Evolutionary conservation across 1,284 basidiomycete species (phyloP).

Genomic region (Entoloma clypeatum): DNA sequence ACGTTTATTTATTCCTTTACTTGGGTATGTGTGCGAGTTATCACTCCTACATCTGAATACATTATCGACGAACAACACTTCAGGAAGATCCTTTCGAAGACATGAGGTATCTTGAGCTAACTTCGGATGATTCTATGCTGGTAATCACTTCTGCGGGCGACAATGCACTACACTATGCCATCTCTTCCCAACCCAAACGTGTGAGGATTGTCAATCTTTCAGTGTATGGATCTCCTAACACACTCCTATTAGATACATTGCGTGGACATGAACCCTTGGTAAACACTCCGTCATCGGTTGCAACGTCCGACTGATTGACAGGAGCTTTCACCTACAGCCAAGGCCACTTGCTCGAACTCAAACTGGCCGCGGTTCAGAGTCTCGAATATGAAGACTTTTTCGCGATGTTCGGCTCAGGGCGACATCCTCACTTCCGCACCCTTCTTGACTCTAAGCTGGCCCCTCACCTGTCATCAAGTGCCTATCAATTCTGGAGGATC

Average conservation of each 20-base stretch:
- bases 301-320: neutral
- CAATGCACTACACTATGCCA: constrained; percentile 81
- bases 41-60: neutral
- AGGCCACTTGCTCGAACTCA: constrained; percentile 78
- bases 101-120: constrained; percentile 64
- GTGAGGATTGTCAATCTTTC: constrained; percentile 29
- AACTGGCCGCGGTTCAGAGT: constrained; percentile 65
- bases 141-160: constrained; percentile 81
- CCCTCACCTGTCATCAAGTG: constrained; percentile 70
- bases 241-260: constrained; percentile 55
- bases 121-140: constrained; percentile 64
- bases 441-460: constrained; percentile 68
- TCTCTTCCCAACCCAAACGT: constrained; percentile 55
- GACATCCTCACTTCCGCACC: constrained; percentile 57
- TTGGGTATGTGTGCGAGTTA: too few species aligned
- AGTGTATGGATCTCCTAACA: neutral
- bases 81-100: constrained; percentile 78
- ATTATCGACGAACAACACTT: neutral
- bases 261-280: constrained; percentile 69
- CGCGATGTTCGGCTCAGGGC: constrained; percentile 69
- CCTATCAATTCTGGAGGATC: constrained; percentile 76
- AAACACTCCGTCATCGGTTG: constrained; percentile 8
- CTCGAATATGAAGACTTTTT: constrained; percentile 72
- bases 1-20: constrained; percentile 75
- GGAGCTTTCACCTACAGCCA: constrained; percentile 38